Conservation (phyloP, 345 rosid genomes). For the Corchorus olitorius region DNA sequence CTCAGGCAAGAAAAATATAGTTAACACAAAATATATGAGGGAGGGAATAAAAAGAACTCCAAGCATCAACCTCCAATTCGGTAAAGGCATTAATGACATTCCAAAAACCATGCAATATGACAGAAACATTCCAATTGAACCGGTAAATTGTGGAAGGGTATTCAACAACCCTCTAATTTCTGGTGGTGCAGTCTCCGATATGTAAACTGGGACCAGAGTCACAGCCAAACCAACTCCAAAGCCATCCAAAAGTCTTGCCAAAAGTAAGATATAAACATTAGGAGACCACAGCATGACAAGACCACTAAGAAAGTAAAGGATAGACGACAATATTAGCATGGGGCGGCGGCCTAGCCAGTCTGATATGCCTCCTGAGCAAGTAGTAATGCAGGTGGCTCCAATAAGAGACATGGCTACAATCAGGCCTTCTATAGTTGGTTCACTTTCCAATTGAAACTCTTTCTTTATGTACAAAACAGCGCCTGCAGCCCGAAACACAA, state of each 20-base stretch:
- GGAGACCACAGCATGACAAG: constrained; percentile 95
- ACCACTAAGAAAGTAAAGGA: constrained; percentile 75
- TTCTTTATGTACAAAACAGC: constrained; percentile 87
- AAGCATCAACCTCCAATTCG: constrained; percentile 98
- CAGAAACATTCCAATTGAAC: constrained; percentile 91
- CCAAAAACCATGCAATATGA: constrained; percentile 93
- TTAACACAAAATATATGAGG: constrained; percentile 55
- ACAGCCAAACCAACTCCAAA: constrained; percentile 91
- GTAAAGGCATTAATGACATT: constrained; percentile 69
- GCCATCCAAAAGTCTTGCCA: constrained; percentile 93
- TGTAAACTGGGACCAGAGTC: constrained; percentile 86
- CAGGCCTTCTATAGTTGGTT: constrained; percentile 81
- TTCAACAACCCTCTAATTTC: constrained; percentile 86
- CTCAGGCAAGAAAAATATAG: constrained; percentile 82
- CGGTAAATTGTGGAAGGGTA: constrained; percentile 94
- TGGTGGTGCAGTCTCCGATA: constrained; percentile 97
- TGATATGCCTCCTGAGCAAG: constrained; percentile 80
- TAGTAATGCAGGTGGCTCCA: constrained; percentile 88
- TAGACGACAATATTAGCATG: constrained; percentile 73
- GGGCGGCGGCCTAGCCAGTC: constrained; percentile 93
- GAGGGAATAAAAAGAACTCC: constrained; percentile 93
- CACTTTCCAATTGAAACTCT: constrained; percentile 72
- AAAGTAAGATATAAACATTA: constrained; percentile 71
- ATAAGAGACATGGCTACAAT: constrained; percentile 93
- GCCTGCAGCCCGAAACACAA: constrained; percentile 48